Base-by-base conservation (phyloP, 140 eudicot genomes). In the Bidens hawaiensis region DNA sequence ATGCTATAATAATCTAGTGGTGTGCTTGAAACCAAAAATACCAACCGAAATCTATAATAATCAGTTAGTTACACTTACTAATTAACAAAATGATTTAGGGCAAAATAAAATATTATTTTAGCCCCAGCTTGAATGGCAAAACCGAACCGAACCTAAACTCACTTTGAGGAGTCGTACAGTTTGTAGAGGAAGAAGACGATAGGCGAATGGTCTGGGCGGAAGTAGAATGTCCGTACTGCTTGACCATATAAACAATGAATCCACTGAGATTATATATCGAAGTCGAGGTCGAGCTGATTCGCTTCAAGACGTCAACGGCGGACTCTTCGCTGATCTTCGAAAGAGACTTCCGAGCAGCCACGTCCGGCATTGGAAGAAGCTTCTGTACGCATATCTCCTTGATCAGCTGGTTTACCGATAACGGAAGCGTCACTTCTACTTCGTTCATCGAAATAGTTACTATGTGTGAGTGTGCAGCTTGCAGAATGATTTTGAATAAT, bases 361-460 rank as follows among this genome's bases (percentile, higher is more conserved):
- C n/a, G 47, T 65, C 46, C 26, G 70, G 69, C 68, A 41, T 54
- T 9, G 53, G 65, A 4, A 59, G 77, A 16, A 48, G 48, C 50
- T 76, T 74, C 27, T 65, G 64, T 16, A 36, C 47, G 41, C 76
- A 64, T 26, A 69, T 76, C n/a, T 62, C 65, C 0, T 63, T 56
- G 1, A 76, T 14, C 14, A 76, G 26, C 11, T 38, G 51, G 15
- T 69, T 60, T 2, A 70, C 47, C 10, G 70, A 12, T 0, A 7
- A 33, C 5, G 69, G 64, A 43, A 76, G 70, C 13, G 16, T 62
- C 4, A 62, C 63, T 53, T 74, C 51, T n/a, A 2, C 56, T 45
- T 43, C 24, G n/a, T n/a, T n/a, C n/a, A n/a, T n/a, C n/a, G n/a
- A n/a, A n/a, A n/a, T n/a, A n/a, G n/a, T n/a, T n/a, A n/a, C n/a